These are phyloP conservation scores for Fraxinus quadrangulata DNA, from an alignment of 257 asterid species.

Conservation along the genomic window DNA sequence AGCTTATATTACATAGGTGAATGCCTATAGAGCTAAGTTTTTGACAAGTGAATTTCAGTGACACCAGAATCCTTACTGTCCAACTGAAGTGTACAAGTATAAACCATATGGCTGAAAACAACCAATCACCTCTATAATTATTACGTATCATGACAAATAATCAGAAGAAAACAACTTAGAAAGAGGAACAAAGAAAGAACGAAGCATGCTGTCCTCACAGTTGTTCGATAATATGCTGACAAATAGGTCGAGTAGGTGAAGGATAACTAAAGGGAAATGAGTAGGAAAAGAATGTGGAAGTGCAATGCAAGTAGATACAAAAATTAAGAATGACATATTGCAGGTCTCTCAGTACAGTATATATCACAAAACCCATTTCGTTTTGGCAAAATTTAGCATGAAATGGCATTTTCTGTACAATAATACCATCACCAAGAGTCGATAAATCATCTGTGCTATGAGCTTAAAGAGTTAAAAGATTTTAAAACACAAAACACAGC, in stretches of 20 bases:
- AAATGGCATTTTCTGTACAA: neutral
- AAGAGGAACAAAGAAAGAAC: neutral
- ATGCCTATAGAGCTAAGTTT: neutral
- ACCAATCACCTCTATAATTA: neutral
- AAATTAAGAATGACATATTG: neutral
- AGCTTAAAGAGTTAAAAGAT: neutral
- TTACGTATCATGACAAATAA: neutral
- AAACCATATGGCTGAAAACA: neutral
- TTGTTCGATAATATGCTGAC: neutral
- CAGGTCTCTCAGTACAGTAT: neutral
- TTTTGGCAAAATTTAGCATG: neutral
- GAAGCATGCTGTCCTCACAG: neutral
- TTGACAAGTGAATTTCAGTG: neutral
- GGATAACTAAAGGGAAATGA: neutral
- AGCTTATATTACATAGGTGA: neutral
- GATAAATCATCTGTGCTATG: neutral
- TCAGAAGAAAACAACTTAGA: neutral
- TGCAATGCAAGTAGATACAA: neutral
- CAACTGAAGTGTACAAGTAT: neutral
- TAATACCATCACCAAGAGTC: neutral
- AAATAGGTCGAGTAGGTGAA: neutral
- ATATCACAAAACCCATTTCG: neutral
- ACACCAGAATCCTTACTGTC: neutral
- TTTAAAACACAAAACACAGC: neutral
- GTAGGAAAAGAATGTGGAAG: neutral